Conservation (phyloP, 306 rosid species). For the Macrotyloma uniflorum region DNA sequence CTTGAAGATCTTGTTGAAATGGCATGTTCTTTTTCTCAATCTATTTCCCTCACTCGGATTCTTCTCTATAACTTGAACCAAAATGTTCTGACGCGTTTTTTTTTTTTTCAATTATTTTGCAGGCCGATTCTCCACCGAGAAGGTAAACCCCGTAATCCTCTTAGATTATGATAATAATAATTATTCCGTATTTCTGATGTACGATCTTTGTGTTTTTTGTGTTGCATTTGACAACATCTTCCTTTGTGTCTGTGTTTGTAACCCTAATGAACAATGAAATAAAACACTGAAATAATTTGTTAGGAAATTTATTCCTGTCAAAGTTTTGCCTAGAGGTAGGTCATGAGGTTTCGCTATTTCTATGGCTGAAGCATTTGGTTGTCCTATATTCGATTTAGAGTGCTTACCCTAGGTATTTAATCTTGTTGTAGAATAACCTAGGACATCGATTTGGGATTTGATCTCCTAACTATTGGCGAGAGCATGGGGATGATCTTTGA, state of each 20-base stretch:
- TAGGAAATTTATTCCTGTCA: neutral
- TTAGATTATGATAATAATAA: neutral
- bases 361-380: neutral
- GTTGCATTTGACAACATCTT: neutral
- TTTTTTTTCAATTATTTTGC: conserved; percentile 22
- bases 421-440: neutral
- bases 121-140: conserved; percentile 85
- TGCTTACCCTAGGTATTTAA: neutral
- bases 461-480: neutral
- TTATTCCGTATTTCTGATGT: neutral
- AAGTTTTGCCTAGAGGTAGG: neutral
- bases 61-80: neutral
- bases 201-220: neutral
- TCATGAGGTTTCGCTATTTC: neutral
- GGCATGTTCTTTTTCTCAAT: conserved; percentile 44
- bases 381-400: neutral
- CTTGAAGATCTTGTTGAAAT: conserved; percentile 38
- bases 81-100: neutral
- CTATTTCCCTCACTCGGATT: neutral
- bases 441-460: neutral
- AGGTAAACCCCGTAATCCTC: conserved; percentile 51
- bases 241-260: neutral
- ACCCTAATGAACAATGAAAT: neutral
- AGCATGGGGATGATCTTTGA: neutral
- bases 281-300: neutral